phyloP scores from a whole-genome alignment of 108 stramenopile species.

The Mediolabrus comicus region DNA sequence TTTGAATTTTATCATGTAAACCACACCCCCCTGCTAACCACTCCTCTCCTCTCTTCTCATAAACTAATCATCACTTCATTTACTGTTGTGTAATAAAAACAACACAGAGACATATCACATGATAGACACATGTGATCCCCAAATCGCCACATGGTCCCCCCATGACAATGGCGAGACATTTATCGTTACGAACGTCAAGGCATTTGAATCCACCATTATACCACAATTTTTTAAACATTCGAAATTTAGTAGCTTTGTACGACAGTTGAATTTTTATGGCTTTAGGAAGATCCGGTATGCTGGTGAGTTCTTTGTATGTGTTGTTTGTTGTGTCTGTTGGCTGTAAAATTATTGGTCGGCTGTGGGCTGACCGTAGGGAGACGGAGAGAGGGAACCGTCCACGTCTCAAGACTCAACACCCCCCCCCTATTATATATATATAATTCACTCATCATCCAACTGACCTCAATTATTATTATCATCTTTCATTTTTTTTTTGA shows the following conservation, averaged over 20 bases:
- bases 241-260: slow-evolving; percentile 85
- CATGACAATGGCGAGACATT: slow-evolving; percentile 85
- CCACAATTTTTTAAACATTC: slow-evolving; percentile 96
- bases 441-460: too few species aligned
- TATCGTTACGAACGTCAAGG: slow-evolving; percentile 70
- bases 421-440: too few species aligned
- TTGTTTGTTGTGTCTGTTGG: too few species aligned
- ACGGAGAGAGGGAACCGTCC: too few species aligned
- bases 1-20: not conserved
- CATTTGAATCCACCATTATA: slow-evolving; percentile 76
- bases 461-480: too few species aligned
- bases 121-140: slow-evolving; percentile 77
- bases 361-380: too few species aligned
- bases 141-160: slow-evolving; percentile 19
- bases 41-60: too few species aligned
- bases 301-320: too few species aligned
- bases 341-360: too few species aligned
- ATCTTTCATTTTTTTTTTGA: too few species aligned
- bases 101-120: slow-evolving; percentile 81
- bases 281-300: slow-evolving; percentile 82
- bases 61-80: slow-evolving; percentile 2
- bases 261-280: slow-evolving; percentile 94
- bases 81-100: not conserved
- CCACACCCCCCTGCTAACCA: too few species aligned
- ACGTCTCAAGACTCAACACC: too few species aligned